Evolutionary conservation across 345 rosid genomes (phyloP).

Genomic region (Anastatica hierochuntica): DNA sequence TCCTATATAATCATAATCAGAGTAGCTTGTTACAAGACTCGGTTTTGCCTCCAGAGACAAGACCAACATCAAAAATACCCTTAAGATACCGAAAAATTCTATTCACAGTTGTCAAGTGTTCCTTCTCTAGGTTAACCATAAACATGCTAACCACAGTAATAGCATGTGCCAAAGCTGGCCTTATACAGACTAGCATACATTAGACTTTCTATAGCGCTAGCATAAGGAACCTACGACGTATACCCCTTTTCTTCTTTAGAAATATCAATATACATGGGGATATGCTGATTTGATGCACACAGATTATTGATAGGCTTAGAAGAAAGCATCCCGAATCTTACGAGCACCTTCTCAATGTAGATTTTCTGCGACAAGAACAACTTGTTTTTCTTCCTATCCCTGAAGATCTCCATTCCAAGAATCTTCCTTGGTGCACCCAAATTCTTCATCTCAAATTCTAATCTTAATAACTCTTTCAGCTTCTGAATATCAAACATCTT

Average conservation of each 20-base stretch:
- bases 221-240: not conserved
- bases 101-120: not conserved
- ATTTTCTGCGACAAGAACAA: not conserved
- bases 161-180: not conserved
- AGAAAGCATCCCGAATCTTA: not conserved
- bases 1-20: too few relatives aligned
- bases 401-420: not conserved
- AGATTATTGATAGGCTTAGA: not conserved
- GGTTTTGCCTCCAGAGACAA: not conserved
- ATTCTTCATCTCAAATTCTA: constrained; percentile 6
- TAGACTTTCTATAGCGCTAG: too few relatives aligned
- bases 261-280: not conserved
- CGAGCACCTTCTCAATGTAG: not conserved
- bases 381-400: not conserved
- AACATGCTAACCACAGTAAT: not conserved
- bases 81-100: not conserved
- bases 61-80: not conserved
- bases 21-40: too few relatives aligned
- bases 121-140: not conserved
- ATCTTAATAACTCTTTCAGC: too few relatives aligned
- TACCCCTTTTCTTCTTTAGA: not conserved
- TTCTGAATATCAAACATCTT: too few relatives aligned
- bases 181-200: not conserved
- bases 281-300: not conserved
- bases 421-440: not conserved